Conservation (phyloP, 2,329 filamentous ascomycete species). For the Ascochyta clinopodiicola region DNA sequence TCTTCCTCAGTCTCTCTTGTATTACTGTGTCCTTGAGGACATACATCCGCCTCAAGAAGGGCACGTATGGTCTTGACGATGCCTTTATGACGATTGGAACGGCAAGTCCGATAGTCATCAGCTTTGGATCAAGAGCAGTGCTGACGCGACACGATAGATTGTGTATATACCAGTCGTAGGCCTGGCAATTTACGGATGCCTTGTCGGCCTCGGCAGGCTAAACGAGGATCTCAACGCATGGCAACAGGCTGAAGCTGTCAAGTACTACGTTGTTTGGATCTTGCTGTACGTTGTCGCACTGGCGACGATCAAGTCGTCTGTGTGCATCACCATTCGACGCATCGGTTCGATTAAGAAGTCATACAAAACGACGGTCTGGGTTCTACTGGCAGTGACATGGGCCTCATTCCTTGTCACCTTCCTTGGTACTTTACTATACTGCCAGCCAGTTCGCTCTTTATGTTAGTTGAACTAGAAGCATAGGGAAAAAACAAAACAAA, state of each 20-base stretch:
- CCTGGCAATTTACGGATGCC: constrained; percentile 16
- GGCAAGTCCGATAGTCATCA: neutral
- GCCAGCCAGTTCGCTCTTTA: constrained; percentile 14
- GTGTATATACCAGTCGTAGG: constrained; percentile 16
- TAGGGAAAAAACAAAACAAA: neutral
- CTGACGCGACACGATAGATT: constrained; percentile 3
- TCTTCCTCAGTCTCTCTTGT: constrained; percentile 18
- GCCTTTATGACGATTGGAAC: constrained; percentile 20
- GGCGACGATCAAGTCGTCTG: constrained; percentile 25
- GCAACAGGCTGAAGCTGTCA: constrained; percentile 22
- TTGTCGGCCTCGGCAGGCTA: constrained; percentile 22
- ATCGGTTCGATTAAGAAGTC: constrained; percentile 24
- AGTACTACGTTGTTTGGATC: constrained; percentile 33
- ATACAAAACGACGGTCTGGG: constrained; percentile 18
- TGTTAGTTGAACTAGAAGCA: neutral
- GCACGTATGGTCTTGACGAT: constrained; percentile 21
- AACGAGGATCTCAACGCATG: constrained; percentile 19
- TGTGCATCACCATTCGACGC: constrained; percentile 29
- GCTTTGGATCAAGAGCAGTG: neutral
- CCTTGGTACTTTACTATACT: constrained; percentile 22
- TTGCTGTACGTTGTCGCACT: constrained; percentile 27
- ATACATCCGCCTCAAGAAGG: constrained; percentile 19
- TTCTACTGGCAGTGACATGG: constrained; percentile 21
- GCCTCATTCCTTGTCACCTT: constrained; percentile 26
- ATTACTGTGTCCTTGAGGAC: constrained; percentile 22